Evolutionary conservation across 371 early-diverging fungal genomes (phyloP).

Genomic region (Fennellomyces sp.): DNA sequence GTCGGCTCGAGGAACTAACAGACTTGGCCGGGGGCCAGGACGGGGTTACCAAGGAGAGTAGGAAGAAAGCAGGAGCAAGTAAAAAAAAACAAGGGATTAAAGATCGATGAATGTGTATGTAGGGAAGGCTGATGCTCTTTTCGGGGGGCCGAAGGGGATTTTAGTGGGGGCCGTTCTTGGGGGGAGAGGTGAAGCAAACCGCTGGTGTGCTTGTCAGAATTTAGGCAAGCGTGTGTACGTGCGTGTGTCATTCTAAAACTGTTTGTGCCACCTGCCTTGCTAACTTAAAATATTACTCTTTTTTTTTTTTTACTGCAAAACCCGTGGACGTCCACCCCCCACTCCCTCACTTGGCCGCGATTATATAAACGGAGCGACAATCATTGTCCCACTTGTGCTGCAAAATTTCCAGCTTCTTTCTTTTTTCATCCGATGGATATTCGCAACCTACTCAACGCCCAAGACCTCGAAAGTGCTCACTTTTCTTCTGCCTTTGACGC

Average conservation of each 20-base stretch:
- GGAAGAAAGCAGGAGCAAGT: slow-evolving; percentile 2
- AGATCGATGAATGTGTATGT: not conserved
- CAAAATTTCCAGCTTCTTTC: slow-evolving; percentile 9
- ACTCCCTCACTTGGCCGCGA: slow-evolving; percentile 6
- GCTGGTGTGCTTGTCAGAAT: not conserved
- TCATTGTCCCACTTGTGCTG: slow-evolving; percentile 13
- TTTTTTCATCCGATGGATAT: slow-evolving; percentile 39
- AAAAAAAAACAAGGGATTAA: slow-evolving; percentile 4
- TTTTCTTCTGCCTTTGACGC: not conserved
- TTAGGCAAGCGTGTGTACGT: slow-evolving; percentile 7
- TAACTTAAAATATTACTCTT: slow-evolving; percentile 4
- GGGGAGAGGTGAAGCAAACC: not conserved
- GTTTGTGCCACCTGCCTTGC: slow-evolving; percentile 20
- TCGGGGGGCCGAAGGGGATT: not conserved
- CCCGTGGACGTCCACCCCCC: slow-evolving; percentile 5
- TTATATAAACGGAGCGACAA: slow-evolving; percentile 20
- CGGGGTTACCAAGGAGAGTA: not conserved
- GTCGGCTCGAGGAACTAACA: slow-evolving; percentile 3
- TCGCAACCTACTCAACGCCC: slow-evolving; percentile 41
- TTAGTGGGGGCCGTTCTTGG: not conserved
- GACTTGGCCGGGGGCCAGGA: not conserved
- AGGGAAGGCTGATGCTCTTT: not conserved
- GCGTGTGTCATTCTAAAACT: slow-evolving; percentile 14
- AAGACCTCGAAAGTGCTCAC: slow-evolving; percentile 13
- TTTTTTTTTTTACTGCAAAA: slow-evolving; percentile 7